Evolutionary conservation across 2,329 filamentous ascomycete species (phyloP).

Genomic region (Zasmidium angulare): DNA sequence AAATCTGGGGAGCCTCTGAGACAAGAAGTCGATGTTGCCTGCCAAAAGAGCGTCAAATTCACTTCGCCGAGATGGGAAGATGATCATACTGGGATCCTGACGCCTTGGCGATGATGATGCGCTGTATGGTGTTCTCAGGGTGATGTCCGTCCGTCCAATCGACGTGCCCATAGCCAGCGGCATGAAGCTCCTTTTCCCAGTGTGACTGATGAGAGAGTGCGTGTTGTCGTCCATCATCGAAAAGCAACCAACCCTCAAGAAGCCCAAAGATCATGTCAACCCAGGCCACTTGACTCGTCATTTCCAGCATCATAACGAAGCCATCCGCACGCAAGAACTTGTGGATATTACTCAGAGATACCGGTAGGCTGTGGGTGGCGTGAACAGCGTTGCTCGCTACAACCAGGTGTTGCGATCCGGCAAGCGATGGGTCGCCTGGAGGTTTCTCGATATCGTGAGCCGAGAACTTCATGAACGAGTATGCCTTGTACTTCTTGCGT

Average conservation of each 20-base stretch:
- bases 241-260: slow-evolving; percentile 42
- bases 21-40: no score
- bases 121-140: background rate
- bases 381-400: slow-evolving; percentile 40
- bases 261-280: slow-evolving; percentile 38
- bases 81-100: background rate
- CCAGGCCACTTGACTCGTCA: slow-evolving; percentile 12
- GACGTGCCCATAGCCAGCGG: slow-evolving; percentile 35
- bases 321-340: background rate
- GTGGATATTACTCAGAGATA: background rate
- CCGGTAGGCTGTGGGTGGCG: slow-evolving; percentile 27
- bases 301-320: background rate
- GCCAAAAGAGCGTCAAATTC: no score
- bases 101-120: background rate
- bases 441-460: slow-evolving; percentile 35
- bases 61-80: background rate
- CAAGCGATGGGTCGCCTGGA: slow-evolving; percentile 19
- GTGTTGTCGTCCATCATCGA: slow-evolving; percentile 39
- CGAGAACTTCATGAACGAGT: slow-evolving; percentile 16
- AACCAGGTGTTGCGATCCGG: slow-evolving; percentile 33
- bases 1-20: no score
- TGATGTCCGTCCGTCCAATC: slow-evolving; percentile 35
- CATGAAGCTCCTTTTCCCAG: slow-evolving; percentile 28
- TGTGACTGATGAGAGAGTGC: slow-evolving; percentile 20
- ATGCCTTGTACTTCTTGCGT: slow-evolving; percentile 15